Conservation (phyloP, 495 filamentous ascomycete genomes). For the Aspergillus haitiensis region DNA sequence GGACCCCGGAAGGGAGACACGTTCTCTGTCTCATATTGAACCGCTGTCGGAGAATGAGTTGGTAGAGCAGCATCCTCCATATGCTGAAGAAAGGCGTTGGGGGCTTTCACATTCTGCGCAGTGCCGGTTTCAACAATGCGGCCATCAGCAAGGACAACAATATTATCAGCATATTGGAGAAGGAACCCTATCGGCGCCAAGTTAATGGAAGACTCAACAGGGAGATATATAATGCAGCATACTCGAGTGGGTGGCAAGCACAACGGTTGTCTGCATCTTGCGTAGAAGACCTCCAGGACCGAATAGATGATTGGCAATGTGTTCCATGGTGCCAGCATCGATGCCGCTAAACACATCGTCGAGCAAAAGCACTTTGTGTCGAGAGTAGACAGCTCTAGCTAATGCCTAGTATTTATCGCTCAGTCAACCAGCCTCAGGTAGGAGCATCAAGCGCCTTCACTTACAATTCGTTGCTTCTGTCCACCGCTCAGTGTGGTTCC, state of each 20-base stretch:
- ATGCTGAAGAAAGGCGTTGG: not conserved
- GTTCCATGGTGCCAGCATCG: not conserved
- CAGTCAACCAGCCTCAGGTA: not conserved
- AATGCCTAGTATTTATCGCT: not conserved
- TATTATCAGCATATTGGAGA: constrained; percentile 4
- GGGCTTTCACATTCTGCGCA: not conserved
- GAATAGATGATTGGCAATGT: constrained; percentile 1
- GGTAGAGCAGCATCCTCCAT: not conserved
- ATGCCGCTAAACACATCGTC: constrained; percentile 16
- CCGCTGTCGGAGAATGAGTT: not conserved
- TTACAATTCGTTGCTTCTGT: constrained; percentile 63
- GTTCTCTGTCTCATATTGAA: not conserved
- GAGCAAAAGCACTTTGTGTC: not conserved
- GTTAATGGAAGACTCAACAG: not conserved
- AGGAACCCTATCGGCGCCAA: constrained; percentile 1
- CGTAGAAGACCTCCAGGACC: constrained; percentile 3
- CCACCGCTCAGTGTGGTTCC: constrained; percentile 82
- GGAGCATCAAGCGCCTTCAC: not conserved
- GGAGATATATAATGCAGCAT: not conserved
- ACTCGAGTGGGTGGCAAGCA: constrained; percentile 6
- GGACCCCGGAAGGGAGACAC: no score
- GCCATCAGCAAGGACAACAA: not conserved
- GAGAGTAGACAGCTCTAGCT: constrained; percentile 9
- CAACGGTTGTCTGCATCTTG: not conserved
- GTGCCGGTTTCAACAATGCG: not conserved